phyloP scores from a whole-genome alignment of 179 eudicot species.

The Vitellaria paradoxa region DNA sequence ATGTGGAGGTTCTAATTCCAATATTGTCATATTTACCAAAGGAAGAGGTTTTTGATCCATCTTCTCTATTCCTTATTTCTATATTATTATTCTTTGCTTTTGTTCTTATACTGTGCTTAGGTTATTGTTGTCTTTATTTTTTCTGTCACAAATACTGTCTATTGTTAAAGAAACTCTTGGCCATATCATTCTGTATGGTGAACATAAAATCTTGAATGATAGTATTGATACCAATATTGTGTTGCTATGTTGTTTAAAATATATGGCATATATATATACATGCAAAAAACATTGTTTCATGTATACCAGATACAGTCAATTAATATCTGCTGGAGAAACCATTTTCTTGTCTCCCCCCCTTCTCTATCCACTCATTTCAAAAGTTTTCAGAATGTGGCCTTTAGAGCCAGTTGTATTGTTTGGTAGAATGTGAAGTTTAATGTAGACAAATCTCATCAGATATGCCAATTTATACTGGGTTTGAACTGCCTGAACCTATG shows the following conservation, averaged over 20 bases:
- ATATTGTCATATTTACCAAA: slow-evolving; percentile 69
- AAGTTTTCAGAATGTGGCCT: not conserved
- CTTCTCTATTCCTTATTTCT: slow-evolving; percentile 5
- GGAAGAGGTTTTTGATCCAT: slow-evolving; percentile 62
- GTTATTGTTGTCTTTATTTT: not conserved
- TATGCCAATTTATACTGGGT: no score
- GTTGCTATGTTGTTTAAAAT: not conserved
- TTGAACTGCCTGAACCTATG: no score
- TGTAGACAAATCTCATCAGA: not conserved
- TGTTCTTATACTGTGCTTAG: not conserved
- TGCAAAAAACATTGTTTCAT: no score
- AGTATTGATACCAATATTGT: not conserved
- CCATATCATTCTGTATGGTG: not conserved
- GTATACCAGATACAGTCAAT: not conserved
- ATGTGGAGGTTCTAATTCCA: slow-evolving; percentile 81
- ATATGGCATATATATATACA: no score
- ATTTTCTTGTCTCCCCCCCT: not conserved
- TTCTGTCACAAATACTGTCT: not conserved
- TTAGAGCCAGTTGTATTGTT: not conserved
- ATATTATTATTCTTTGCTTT: not conserved
- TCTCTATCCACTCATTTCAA: no score
- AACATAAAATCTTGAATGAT: not conserved
- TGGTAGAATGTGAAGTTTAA: not conserved
- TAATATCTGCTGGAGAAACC: not conserved
- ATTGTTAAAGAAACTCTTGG: not conserved